Base-by-base conservation (phyloP, 1,139 yeast genomes). In the Hansenula sp. region DNA sequence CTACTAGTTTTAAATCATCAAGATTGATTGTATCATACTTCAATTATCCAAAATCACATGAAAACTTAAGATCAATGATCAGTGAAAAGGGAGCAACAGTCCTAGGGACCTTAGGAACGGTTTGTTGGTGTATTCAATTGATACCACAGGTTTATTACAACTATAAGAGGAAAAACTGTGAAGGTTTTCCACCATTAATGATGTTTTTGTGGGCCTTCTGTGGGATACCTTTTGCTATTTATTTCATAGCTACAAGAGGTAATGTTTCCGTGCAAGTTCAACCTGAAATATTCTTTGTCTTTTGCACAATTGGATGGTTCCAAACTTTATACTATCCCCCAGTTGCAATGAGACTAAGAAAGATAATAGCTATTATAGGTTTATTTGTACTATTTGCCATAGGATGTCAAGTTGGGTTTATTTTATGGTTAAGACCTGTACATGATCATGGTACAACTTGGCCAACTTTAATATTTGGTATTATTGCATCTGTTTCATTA, bases 281-380 rank as follows among this genome's bases (percentile, higher is more conserved):
- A 60, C 97, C 97, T 0, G 89, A 84, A 58, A 65, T 89, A 11
- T 90, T 90, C 66, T 79, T 85, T 45, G 65, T 79, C 40, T 83
- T 89, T 53, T 81, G 95, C 51, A 60, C 75, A 27, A 57, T 83
- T 1, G 71, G 87, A 12, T 87, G 87, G 77, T 65, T 70, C 19
- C 97, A 90, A 61, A 65, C 81, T 3, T 66, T 88, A 42, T 86
- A 83, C 57, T 90, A 90, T 59, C 96, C 96, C 3, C 96, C 96
- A 0, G 66, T 69, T 19, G 51, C 61, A 32, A 50, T 73, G 61
- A 40, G 69, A 1, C 55, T 56, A 22, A 56, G 46, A 44, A 74
- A 68, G 50, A 64, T 82, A 14, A 29, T 66, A 0, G 4, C 64
- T 0, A 52, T 66, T 14, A 65, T 75, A 7, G 57, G 54, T 0